A percentile compares a stretch with the other conserved stretches of the same genome.
These are phyloP conservation scores for Rhodotorula babjevae DNA, from an alignment of 768 basidiomycete species.

Conservation along the genomic window DNA sequence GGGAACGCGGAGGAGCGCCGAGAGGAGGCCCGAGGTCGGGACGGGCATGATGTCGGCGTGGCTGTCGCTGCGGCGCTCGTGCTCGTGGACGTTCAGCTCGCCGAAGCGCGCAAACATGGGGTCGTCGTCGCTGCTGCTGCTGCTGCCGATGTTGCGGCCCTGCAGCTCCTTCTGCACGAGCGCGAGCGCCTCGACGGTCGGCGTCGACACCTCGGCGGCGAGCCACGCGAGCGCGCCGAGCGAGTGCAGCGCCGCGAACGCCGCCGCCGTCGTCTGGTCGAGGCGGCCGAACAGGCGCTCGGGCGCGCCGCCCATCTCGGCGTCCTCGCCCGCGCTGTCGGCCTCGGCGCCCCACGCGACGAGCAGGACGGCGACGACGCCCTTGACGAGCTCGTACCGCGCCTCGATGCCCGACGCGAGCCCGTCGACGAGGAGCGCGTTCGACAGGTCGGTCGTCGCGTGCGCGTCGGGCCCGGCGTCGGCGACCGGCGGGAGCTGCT, in stretches of 20 bases:
- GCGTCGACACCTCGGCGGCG: neutral
- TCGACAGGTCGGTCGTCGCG: conserved; percentile 9
- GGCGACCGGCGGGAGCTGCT: neutral
- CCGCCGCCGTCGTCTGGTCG: conserved; percentile 18
- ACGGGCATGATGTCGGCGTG: conserved; percentile 10
- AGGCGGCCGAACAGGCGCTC: conserved; percentile 16
- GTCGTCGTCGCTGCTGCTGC: neutral
- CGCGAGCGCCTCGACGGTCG: conserved; percentile 2
- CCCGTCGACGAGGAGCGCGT: conserved; percentile 5
- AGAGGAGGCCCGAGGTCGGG: conserved; percentile 21
- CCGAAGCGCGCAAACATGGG: conserved; percentile 9
- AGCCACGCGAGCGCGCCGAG: conserved; percentile 18
- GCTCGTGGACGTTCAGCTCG: neutral
- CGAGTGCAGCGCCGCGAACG: conserved; percentile 23
- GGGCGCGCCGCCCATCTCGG: neutral
- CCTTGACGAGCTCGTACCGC: conserved; percentile 24
- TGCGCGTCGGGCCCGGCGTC: neutral
- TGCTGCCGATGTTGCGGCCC: no score
- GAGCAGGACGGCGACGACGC: conserved; percentile 21
- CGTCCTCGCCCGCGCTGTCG: neutral
- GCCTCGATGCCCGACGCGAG: conserved; percentile 9
- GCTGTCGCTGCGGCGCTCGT: neutral
- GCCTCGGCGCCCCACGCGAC: conserved; percentile 32
- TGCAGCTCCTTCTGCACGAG: neutral
- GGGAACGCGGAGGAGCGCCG: conserved; percentile 16